Evolutionary conservation across 345 rosid species (phyloP).

Genomic region (Raphanus sativus): DNA sequence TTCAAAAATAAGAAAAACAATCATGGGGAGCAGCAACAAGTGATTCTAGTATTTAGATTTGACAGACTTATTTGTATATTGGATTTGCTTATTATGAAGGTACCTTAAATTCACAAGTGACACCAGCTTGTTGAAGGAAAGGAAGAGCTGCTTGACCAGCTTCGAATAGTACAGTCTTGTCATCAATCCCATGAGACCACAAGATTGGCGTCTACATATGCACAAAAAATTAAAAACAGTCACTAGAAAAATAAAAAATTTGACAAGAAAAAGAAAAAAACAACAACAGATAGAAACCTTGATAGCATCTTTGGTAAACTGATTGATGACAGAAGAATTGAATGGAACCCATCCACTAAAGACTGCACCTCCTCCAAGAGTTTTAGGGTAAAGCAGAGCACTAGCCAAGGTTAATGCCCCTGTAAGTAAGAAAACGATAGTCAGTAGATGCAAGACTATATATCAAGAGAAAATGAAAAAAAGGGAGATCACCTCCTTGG

Average conservation of each 20-base stretch:
- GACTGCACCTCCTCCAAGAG: slow-evolving; percentile 79
- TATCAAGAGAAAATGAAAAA: not conserved
- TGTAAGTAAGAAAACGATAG: slow-evolving; percentile 27
- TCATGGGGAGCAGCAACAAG: not conserved
- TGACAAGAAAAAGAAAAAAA: not conserved
- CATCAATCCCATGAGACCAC: slow-evolving; percentile 79
- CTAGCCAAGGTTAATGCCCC: slow-evolving; percentile 86
- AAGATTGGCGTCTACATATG: slow-evolving; percentile 67
- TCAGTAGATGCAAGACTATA: not conserved
- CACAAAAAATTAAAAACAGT: not conserved
- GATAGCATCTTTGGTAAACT: slow-evolving; percentile 57
- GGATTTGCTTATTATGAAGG: slow-evolving; percentile 24
- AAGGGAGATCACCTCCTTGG: slow-evolving; percentile 73
- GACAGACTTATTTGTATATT: not conserved
- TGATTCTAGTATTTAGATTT: not conserved
- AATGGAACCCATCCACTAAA: slow-evolving; percentile 91
- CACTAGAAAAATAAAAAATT: not conserved
- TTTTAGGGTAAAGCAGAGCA: slow-evolving; percentile 69
- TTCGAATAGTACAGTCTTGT: slow-evolving; percentile 66
- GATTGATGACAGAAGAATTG: slow-evolving; percentile 50
- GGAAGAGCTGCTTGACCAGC: slow-evolving; percentile 83
- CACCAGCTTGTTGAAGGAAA: slow-evolving; percentile 65
- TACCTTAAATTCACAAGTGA: slow-evolving; percentile 84
- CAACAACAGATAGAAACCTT: slow-evolving; percentile 42
- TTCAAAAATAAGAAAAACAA: not conserved